Evolutionary conservation across 306 rosid species (phyloP), one percentile per base, ranked within the genome.

Genomic region (Elaeagnus macrophylla): DNA sequence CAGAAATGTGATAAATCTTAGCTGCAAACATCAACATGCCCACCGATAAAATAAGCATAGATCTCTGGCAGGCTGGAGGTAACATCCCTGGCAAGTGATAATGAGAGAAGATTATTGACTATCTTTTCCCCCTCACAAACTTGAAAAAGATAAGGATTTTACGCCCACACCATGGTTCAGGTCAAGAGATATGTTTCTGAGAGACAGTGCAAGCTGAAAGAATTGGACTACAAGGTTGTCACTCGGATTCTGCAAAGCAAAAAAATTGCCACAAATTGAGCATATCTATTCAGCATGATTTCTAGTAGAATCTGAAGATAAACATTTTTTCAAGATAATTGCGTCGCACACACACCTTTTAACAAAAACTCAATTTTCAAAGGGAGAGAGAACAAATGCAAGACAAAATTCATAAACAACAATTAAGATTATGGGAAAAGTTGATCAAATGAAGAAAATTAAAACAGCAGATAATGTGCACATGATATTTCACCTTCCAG

Each of bases 201-300:
- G 88, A 68, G 99, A 82, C 4, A 93, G 66, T 49, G 85, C 89
- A 82, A 87, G 79, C 73, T 87, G 99, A 71, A 93, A 78, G 79
- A 81, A 75, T 47, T 82, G 82, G 61, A 87, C 75, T 56, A 76
- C 66, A 49, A 82, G 67, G 72, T 66, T 78, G 72, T 81, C 91
- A 42, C 74, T 79, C 57, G 70, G 75, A 71, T 79, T 84, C 99
- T 93, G 95, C 68, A 77, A 54, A 38, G 48, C 53, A 9, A 40
- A 36, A 68, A 36, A 69, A 64, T 66, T 14, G 32, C 32, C 32
- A 25, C 32, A 25, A 25, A 25, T 25, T 3, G 32, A 25, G 32
- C 32, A 25, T 25, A 25, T 25, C n/a, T n/a, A n/a, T n/a, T n/a
- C n/a, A n/a, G n/a, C n/a, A n/a, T n/a, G n/a, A n/a, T n/a, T n/a